Percentiles rank a stretch among this genome's conserved stretches.
These are phyloP conservation scores for Dendrocalamus latiflorus DNA, from an alignment of 202 grass and related monocot species.

Conservation along the genomic window DNA sequence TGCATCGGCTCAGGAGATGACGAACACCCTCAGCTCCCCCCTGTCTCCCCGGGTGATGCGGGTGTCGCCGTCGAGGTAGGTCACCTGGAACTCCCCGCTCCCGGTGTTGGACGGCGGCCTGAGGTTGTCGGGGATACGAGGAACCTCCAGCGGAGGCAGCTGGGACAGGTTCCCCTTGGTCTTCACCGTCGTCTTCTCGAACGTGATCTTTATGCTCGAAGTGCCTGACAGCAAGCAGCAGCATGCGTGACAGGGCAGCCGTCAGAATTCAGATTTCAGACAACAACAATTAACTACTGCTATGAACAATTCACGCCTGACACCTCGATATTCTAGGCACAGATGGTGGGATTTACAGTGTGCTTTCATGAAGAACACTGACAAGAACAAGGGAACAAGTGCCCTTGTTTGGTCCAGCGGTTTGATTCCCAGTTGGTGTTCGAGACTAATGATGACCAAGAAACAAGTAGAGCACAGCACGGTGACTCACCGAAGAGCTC, in stretches of 20 bases:
- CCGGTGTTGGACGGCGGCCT: conserved; percentile 64
- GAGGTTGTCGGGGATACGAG: conserved; percentile 63
- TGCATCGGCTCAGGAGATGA: conserved; percentile 45
- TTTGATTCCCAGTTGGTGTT: not conserved
- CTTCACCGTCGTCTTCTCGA: conserved; percentile 90
- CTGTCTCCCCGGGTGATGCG: conserved; percentile 78
- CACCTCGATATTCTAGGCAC: too few species aligned
- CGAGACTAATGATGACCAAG: not conserved
- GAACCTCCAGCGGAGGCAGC: conserved; percentile 78
- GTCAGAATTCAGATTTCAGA: not conserved
- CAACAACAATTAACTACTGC: not conserved
- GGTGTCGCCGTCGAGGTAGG: conserved; percentile 73
- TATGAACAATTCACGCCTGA: too few species aligned
- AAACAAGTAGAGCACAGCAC: not conserved
- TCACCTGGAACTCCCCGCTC: conserved; percentile 89
- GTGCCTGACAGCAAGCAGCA: conserved; percentile 22
- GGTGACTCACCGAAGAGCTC: conserved; percentile 60
- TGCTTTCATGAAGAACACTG: not conserved
- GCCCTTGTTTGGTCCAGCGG: not conserved
- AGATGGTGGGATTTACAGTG: too few species aligned
- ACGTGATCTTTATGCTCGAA: conserved; percentile 64
- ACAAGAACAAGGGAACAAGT: not conserved
- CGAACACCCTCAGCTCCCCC: conserved; percentile 87
- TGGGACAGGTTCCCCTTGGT: conserved; percentile 63
- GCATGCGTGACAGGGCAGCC: not conserved